Percentiles rank a stretch among this genome's conserved stretches.
phyloP scores from a whole-genome alignment of 768 basidiomycete genomes.

The Hygrophorus pudorinus region DNA sequence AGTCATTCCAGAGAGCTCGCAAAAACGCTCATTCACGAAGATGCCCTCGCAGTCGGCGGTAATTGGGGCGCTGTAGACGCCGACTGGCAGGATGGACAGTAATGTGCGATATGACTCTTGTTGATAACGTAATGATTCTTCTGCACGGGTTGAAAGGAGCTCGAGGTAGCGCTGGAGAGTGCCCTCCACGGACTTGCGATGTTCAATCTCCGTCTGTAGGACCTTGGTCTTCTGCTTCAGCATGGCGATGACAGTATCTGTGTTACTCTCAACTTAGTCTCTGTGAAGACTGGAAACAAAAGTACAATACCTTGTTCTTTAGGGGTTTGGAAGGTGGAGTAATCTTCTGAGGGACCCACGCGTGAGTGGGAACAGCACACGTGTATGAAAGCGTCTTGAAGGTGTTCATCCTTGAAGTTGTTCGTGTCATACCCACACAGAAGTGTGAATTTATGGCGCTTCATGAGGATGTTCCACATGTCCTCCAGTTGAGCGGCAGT shows the following conservation, averaged over 20 bases:
- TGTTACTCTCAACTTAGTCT: not conserved
- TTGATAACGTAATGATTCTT: conserved; percentile 4
- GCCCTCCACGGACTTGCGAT: conserved; percentile 2
- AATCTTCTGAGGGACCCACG: conserved; percentile 2
- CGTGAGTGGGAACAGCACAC: conserved; percentile 6
- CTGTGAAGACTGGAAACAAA: not conserved
- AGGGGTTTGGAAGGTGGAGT: not conserved
- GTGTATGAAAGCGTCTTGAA: not conserved
- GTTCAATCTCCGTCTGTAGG: conserved; percentile 4
- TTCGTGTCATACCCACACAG: conserved; percentile 6
- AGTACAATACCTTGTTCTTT: conserved; percentile 1
- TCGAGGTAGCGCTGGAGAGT: conserved; percentile 4
- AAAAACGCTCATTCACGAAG: conserved; percentile 6
- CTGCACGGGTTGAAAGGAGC: conserved; percentile 1
- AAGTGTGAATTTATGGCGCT: conserved; percentile 3
- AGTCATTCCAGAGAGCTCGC: conserved; percentile 3
- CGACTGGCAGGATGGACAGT: conserved; percentile 3
- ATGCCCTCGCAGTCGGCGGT: not conserved
- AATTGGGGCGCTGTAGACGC: conserved; percentile 3
- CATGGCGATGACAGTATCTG: conserved; percentile 4
- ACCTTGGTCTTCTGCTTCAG: conserved; percentile 4
- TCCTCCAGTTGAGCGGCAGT: conserved; percentile 3
- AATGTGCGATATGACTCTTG: conserved; percentile 4
- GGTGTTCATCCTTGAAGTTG: conserved; percentile 1
- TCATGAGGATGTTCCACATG: conserved; percentile 3